Percentiles rank a stretch among this genome's conserved stretches.
Conservation (phyloP, 1,139 yeast genomes). For the Geotrichum histeridarum region DNA sequence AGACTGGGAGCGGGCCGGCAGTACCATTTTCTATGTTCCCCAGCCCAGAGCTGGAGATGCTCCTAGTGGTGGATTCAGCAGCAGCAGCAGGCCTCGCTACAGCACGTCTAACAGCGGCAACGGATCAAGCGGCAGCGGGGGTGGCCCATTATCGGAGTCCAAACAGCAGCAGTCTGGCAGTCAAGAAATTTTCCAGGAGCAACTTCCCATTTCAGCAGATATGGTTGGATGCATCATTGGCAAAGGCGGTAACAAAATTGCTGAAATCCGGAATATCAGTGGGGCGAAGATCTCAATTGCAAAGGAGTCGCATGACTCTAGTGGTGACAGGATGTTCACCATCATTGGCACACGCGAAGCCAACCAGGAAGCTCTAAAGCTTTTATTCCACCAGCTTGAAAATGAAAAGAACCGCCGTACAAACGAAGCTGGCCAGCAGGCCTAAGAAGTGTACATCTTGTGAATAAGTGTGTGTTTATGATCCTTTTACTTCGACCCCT, state of each 20-base stretch:
- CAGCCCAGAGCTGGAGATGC: slow-evolving; percentile 36
- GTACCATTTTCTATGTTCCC: slow-evolving; percentile 64
- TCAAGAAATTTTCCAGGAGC: slow-evolving; percentile 38
- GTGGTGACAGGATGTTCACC: slow-evolving; percentile 65
- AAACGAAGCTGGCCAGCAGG: slow-evolving; percentile 14
- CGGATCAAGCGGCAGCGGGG: slow-evolving; percentile 14
- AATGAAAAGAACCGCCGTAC: slow-evolving; percentile 67
- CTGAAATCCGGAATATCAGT: slow-evolving; percentile 73
- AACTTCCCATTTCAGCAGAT: slow-evolving; percentile 64
- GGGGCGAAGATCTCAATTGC: slow-evolving; percentile 81
- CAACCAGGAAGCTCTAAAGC: slow-evolving; percentile 63
- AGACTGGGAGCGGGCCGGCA: slow-evolving; percentile 57
- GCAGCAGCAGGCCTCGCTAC: slow-evolving; percentile 14
- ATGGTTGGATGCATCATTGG: slow-evolving; percentile 92
- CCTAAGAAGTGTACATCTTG: slow-evolving; percentile 1
- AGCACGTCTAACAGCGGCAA: slow-evolving; percentile 11
- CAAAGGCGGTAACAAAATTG: slow-evolving; percentile 78
- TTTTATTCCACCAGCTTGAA: slow-evolving; percentile 70
- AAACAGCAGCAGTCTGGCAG: slow-evolving; percentile 12
- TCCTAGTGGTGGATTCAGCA: slow-evolving; percentile 16
- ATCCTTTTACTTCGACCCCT: neutral
- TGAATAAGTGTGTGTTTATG: slow-evolving; percentile 2
- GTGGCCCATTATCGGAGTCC: slow-evolving; percentile 8
- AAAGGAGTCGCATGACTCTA: slow-evolving; percentile 57
- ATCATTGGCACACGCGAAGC: slow-evolving; percentile 61